phyloP scores from a whole-genome alignment of 495 filamentous ascomycete genomes.

The Penicillium longicatenatum region DNA sequence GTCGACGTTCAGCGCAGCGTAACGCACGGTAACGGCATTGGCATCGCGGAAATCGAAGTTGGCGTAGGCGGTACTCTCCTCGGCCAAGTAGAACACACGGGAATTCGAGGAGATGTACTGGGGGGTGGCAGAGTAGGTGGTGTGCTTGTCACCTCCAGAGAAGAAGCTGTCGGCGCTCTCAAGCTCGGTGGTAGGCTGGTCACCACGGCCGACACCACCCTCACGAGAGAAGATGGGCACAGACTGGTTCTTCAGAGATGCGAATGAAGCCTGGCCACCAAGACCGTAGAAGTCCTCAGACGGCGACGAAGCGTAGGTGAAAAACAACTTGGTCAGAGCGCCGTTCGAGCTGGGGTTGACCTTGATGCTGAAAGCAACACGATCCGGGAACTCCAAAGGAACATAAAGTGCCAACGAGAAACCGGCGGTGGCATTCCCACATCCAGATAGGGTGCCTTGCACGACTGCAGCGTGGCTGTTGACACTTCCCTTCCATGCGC shows the following conservation, averaged over 20 bases:
- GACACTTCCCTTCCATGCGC: constrained; percentile 12
- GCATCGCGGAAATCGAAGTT: constrained; percentile 25
- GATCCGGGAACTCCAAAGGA: constrained; percentile 21
- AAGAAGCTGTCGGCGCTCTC: constrained; percentile 27
- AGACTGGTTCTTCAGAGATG: constrained; percentile 31
- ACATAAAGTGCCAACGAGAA: constrained; percentile 25
- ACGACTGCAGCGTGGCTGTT: constrained; percentile 22
- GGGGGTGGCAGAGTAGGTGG: constrained; percentile 25
- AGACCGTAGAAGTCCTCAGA: constrained; percentile 33
- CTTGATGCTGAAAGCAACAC: constrained; percentile 23
- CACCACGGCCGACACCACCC: constrained; percentile 31
- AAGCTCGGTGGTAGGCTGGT: constrained; percentile 25
- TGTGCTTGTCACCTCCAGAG: constrained; percentile 27
- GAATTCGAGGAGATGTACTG: constrained; percentile 27
- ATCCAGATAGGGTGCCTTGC: constrained; percentile 20
- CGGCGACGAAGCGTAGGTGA: constrained; percentile 23
- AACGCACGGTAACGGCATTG: constrained; percentile 23
- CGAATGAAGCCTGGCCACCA: constrained; percentile 31
- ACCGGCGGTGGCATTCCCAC: constrained; percentile 14
- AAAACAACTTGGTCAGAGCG: constrained; percentile 19
- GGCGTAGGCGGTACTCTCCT: constrained; percentile 28
- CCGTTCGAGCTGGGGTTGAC: constrained; percentile 11
- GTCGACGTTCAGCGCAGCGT: constrained; percentile 17
- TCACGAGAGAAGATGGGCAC: constrained; percentile 32
- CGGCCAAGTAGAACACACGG: constrained; percentile 23